phyloP scores from a whole-genome alignment of 208 protist species.

The Leptomonas pyrrhocoris region DNA sequence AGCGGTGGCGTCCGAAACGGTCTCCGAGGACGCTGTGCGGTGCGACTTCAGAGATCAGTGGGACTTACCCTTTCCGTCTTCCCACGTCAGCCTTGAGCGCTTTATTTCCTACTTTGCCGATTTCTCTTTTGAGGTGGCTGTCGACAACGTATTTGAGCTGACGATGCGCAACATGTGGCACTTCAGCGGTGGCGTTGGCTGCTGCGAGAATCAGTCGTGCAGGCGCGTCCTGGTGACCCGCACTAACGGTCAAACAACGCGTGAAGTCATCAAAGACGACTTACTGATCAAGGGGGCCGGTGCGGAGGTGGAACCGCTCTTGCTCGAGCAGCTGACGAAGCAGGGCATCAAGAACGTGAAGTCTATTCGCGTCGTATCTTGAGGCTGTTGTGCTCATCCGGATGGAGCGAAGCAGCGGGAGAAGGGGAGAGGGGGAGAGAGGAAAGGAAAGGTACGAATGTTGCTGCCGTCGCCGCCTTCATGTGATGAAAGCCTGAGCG shows the following conservation, averaged over 20 bases:
- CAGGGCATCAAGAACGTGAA: slow-evolving; percentile 91
- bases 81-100: slow-evolving; percentile 52
- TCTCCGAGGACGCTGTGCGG: slow-evolving; percentile 47
- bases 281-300: slow-evolving; percentile 64
- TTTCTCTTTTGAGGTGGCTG: slow-evolving; percentile 72
- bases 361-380: slow-evolving; percentile 42
- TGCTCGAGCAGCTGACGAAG: slow-evolving; percentile 66
- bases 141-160: slow-evolving; percentile 84
- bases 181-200: slow-evolving; percentile 86
- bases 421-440: neutral
- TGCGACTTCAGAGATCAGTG: slow-evolving; percentile 67
- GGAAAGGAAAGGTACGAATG: neutral
- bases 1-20: slow-evolving; percentile 39
- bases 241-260: slow-evolving; percentile 76
- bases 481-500: no score
- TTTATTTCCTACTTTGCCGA: slow-evolving; percentile 84
- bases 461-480: no score
- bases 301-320: slow-evolving; percentile 45
- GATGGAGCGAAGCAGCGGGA: neutral
- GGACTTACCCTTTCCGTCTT: slow-evolving; percentile 36
- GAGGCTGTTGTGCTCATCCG: neutral
- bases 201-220: slow-evolving; percentile 84
- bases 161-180: slow-evolving; percentile 91
- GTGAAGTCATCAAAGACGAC: slow-evolving; percentile 88
- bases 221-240: slow-evolving; percentile 84